Base-by-base conservation (phyloP, 2,329 filamentous ascomycete species). In the Pseudocercospora vitis region DNA sequence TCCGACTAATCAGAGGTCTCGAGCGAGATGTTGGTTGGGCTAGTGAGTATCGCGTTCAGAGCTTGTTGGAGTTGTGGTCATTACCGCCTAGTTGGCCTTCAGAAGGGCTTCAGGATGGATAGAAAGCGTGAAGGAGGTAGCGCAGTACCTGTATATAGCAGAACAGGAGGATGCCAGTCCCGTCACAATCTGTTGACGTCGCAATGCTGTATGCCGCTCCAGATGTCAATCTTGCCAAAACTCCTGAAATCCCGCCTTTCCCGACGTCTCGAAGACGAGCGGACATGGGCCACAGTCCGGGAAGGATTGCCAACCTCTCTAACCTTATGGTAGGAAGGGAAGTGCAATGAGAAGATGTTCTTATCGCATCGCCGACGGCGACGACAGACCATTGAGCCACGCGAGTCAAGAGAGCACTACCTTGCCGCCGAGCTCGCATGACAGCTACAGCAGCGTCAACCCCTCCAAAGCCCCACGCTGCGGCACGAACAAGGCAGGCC, bases 11-110 rank as follows among this genome's bases (percentile, higher is more conserved):
- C 16, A 72, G 76, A 21, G 81, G 77, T 8, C 79, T 87, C 23
- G 83, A 87, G 66, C 71, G 69, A n/a, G 84, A 87, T 61, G 75
- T 82, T 33, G 83, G 83, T 2, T 85, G 82, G 81, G 83, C 44
- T 76, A 82, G 82, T 23, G 79, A 82, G 61, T 84, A 85, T 66
- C 76, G 83, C 31, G 78, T 82, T 21, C 71, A 78, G 56, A 77
- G 82, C 58, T 67, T 85, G 57, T 56, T 76, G 21, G 72, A 75
- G 57, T 72, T 78, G 54, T 81, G 76, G 75, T 61, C 48, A 5
- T 31, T 59, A 45, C 48, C 58, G 12, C 8, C 42, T 16, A 50
- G 54, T 49, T 65, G 63, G 63, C 59, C 53, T 9, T 24, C 42
- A 8, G 42, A 45, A 12, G 21, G 19, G 9, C 21, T 42, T n/a